Evolutionary conservation across 2,329 filamentous ascomycete species (phyloP).

Genomic region (Trichoderma hamatum): DNA sequence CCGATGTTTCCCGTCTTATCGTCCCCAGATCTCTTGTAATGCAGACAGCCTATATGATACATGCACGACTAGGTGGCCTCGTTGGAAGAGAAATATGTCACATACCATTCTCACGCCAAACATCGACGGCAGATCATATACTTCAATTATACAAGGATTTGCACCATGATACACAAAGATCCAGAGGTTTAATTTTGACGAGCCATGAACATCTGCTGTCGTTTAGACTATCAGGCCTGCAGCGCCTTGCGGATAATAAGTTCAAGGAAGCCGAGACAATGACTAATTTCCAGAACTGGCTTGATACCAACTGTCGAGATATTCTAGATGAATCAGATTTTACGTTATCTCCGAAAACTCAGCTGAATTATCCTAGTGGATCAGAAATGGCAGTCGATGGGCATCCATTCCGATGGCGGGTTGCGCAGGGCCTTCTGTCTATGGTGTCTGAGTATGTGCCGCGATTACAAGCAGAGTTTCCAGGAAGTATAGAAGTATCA

Average conservation of each 20-base stretch:
- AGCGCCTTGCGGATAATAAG: conserved; percentile 55
- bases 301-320: conserved; percentile 19
- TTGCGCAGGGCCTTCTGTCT: conserved; percentile 46
- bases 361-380: conserved; percentile 61
- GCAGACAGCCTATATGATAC: conserved; percentile 60
- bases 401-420: conserved; percentile 55
- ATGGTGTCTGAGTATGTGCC: conserved; percentile 45
- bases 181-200: conserved; percentile 58
- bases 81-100: conserved; percentile 57
- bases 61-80: conserved; percentile 58
- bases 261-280: conserved; percentile 27
- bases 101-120: conserved; percentile 60
- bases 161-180: conserved; percentile 44
- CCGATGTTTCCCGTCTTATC: conserved; percentile 54
- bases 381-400: conserved; percentile 53
- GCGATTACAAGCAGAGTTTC: conserved; percentile 44
- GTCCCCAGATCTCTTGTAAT: conserved; percentile 60
- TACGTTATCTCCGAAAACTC: conserved; percentile 56
- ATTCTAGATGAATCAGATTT: conserved; percentile 32
- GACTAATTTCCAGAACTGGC: conserved; percentile 20
- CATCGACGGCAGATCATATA: conserved; percentile 1
- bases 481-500: conserved; percentile 52
- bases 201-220: conserved; percentile 68
- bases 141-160: conserved; percentile 31
- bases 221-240: conserved; percentile 63